Evolutionary conservation across 73 alveolate genomes (phyloP).

Genomic region (Paraurostyla sp.): DNA sequence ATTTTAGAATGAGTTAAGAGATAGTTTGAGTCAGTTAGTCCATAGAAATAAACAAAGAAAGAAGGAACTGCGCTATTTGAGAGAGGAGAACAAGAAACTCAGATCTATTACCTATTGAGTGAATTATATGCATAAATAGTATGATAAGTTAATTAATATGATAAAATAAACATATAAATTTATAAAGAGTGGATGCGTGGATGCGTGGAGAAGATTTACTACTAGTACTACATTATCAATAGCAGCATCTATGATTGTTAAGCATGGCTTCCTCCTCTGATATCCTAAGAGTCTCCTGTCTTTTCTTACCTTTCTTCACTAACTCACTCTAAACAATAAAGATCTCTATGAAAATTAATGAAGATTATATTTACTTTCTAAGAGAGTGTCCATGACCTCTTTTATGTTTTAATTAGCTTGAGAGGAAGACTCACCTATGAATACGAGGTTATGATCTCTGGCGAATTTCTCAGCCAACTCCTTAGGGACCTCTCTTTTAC

Average conservation of each 20-base stretch:
- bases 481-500: conserved; percentile 51
- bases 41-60: background rate
- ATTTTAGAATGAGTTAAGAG: conserved; percentile 37
- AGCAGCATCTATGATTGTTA: conserved; percentile 52
- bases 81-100: conserved; percentile 35
- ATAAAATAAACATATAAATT: background rate
- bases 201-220: background rate
- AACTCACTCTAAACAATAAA: conserved; percentile 56
- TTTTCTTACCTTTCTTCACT: conserved; percentile 55
- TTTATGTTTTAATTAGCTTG: conserved; percentile 33
- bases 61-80: background rate
- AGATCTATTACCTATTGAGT: conserved; percentile 8
- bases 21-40: background rate
- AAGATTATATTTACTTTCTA: conserved; percentile 4
- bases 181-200: no score
- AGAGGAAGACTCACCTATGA: conserved; percentile 62
- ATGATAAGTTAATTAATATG: background rate
- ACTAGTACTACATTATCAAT: background rate
- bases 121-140: background rate
- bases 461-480: conserved; percentile 67
- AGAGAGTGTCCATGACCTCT: conserved; percentile 57
- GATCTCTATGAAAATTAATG: conserved; percentile 7
- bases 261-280: conserved; percentile 43
- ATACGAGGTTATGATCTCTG: conserved; percentile 48
- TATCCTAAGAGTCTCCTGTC: background rate